These are phyloP conservation scores for Penicillium frequentans DNA, from an alignment of 2,329 filamentous ascomycete species.

Conservation along the genomic window DNA sequence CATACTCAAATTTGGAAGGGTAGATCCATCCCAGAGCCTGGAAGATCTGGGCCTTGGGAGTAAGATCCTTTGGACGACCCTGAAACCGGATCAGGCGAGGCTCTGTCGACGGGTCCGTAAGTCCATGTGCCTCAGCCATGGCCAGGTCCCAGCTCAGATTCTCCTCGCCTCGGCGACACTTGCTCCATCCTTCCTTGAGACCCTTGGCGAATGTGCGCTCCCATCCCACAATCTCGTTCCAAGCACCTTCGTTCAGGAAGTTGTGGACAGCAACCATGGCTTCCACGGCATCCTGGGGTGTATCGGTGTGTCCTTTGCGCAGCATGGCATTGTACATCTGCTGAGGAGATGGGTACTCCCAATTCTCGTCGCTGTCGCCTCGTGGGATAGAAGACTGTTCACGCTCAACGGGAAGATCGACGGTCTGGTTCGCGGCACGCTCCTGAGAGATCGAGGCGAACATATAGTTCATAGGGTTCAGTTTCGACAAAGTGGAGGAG, in stretches of 20 bases:
- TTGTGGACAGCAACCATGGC: conserved; percentile 98
- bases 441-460: conserved; percentile 81
- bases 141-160: conserved; percentile 59
- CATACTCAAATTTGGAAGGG: conserved; percentile 75
- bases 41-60: conserved; percentile 84
- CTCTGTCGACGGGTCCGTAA: conserved; percentile 41
- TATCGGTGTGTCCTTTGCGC: conserved; percentile 93
- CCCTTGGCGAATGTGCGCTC: conserved; percentile 81
- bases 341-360: conserved; percentile 98
- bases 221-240: conserved; percentile 93
- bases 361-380: conserved; percentile 71
- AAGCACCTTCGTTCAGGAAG: conserved; percentile 95
- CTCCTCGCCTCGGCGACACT: conserved; percentile 72
- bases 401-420: conserved; percentile 74
- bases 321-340: conserved; percentile 99
- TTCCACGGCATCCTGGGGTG: conserved; percentile 88
- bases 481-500: conserved; percentile 60
- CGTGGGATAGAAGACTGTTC: conserved; percentile 91
- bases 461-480: conserved; percentile 93
- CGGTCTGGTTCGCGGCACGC: conserved; percentile 69
- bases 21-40: conserved; percentile 77
- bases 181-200: conserved; percentile 68
- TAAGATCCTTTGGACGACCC: conserved; percentile 83
- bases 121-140: conserved; percentile 46
- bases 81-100: conserved; percentile 85